Evolutionary conservation across 2,329 filamentous ascomycete species (phyloP).

Genomic region (Tolypocladium sp.): DNA sequence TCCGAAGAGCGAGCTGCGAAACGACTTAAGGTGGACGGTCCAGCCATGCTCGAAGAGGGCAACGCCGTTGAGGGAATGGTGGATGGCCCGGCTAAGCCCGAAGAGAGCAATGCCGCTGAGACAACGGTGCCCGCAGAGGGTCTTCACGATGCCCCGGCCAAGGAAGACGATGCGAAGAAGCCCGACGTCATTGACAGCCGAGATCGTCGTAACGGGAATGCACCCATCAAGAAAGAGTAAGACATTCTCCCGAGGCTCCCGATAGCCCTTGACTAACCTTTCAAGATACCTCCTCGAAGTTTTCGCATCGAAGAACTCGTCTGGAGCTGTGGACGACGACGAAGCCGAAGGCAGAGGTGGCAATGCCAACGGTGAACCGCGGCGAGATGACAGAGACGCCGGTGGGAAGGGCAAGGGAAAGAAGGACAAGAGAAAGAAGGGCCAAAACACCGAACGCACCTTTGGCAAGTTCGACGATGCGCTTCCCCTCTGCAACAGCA

Average conservation of each 20-base stretch:
- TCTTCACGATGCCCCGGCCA: constrained; percentile 10
- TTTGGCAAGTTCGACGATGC: constrained; percentile 76
- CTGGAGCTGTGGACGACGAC: constrained; percentile 33
- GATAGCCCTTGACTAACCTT: constrained; percentile 1
- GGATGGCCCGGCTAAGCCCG: constrained; percentile 19
- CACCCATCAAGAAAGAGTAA: constrained; percentile 66
- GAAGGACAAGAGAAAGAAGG: constrained; percentile 41
- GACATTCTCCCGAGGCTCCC: constrained; percentile 11
- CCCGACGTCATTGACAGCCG: constrained; percentile 12
- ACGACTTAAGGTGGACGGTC: constrained; percentile 44
- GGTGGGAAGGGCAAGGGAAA: constrained; percentile 28
- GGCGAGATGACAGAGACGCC: constrained; percentile 49
- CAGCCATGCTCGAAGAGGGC: constrained; percentile 7
- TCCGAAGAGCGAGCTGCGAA: constrained; percentile 41
- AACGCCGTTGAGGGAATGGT: constrained; percentile 15
- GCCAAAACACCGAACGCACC: constrained; percentile 72
- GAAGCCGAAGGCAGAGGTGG: constrained; percentile 35
- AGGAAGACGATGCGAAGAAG: constrained; percentile 5
- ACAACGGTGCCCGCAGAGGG: constrained; percentile 7
- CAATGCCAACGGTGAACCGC: constrained; percentile 24
- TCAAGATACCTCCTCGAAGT: constrained; percentile 31
- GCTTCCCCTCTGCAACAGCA: constrained; percentile 67
- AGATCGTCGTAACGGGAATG: constrained; percentile 45
- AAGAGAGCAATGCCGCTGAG: constrained; percentile 2
- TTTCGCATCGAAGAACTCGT: constrained; percentile 13